Base-by-base conservation (phyloP, 441 rosid genomes). In the Adansonia gregorii region DNA sequence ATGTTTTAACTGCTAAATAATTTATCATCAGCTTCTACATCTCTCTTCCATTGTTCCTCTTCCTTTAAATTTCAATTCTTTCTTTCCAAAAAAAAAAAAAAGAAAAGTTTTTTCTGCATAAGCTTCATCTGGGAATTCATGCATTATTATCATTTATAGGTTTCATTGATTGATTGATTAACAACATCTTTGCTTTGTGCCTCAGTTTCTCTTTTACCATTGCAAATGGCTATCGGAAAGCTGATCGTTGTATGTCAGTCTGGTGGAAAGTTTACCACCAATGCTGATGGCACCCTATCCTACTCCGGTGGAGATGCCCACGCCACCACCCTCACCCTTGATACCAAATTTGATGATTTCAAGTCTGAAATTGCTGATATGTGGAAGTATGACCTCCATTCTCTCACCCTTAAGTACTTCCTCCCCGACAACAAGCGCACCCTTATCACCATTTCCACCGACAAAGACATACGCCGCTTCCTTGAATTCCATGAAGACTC, bases 391-490 rank as follows among this genome's bases (percentile, higher is more conserved):
- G 81, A 82, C 59, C 75, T 73, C 15, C 46, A 74, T 61, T 54
- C 78, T 12, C 3, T 86, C 71, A 68, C 80, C n/a, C 80, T 91
- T 49, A 91, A 88, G 81, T 91, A 91, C 85, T 88, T 91, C 73
- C 95, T 91, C 46, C 95, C 93, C 3, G 86, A 90, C 43, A 89
- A 89, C 83, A 89, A 83, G 72, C 92, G 79, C 79, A 93, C 92
- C 20, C 91, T 91, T 48, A 93, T 93, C 41, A 89, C 94, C 6
- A 82, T 93, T 78, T 93, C 97, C 45, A 92, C 92, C 67, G 95
- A 92, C 72, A 93, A 88, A 82, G 98, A 93, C 71, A 88, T 93
- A 51, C 83, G 83, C 45, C 93, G 98, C 8, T 92, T 92, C 97
- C 76, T 93, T 75, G 88, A 83, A 69, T 93, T 93, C 45, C 80